These are phyloP conservation scores for Ceratocystiopsis brevicomis DNA, from an alignment of 2,329 filamentous ascomycete species.

Conservation along the genomic window DNA sequence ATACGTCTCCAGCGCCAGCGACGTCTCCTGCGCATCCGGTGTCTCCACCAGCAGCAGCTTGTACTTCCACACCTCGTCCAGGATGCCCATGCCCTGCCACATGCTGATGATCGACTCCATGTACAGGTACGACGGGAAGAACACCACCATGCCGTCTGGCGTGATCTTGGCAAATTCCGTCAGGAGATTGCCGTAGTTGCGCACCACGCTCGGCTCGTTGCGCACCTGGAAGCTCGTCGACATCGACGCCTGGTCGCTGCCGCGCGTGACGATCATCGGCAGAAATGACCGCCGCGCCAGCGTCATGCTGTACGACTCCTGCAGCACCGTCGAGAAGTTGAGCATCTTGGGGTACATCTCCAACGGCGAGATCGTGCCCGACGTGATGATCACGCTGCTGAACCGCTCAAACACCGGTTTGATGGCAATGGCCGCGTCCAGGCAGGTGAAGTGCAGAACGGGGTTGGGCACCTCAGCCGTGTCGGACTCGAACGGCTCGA, in stretches of 20 bases:
- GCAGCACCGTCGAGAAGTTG: slow-evolving; percentile 75
- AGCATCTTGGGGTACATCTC: slow-evolving; percentile 99
- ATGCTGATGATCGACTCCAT: slow-evolving; percentile 99
- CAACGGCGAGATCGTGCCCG: slow-evolving; percentile 84
- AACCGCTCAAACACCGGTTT: slow-evolving; percentile 96
- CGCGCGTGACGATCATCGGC: slow-evolving; percentile 91
- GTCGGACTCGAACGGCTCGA: slow-evolving; percentile 95
- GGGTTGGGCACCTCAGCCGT: slow-evolving; percentile 91
- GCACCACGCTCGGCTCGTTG: slow-evolving; percentile 89
- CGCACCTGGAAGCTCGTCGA: slow-evolving; percentile 89
- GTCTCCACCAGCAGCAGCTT: slow-evolving; percentile 97
- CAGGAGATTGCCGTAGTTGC: slow-evolving; percentile 85
- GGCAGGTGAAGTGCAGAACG: slow-evolving; percentile 87
- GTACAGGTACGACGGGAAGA: slow-evolving; percentile 96
- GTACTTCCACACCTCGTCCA: slow-evolving; percentile 98
- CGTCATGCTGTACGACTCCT: slow-evolving; percentile 96
- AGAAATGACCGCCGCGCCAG: slow-evolving; percentile 86
- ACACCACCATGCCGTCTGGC: slow-evolving; percentile 94
- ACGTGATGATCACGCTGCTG: slow-evolving; percentile 95
- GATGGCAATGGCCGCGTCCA: slow-evolving; percentile 95
- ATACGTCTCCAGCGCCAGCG: slow-evolving; percentile 86
- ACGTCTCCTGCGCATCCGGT: slow-evolving; percentile 91
- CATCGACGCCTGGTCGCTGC: slow-evolving; percentile 81
- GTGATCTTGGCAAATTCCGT: slow-evolving; percentile 94
- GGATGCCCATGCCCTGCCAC: slow-evolving; percentile 97